Evolutionary conservation across 2,329 filamentous ascomycete genomes (phyloP), one percentile per base, ranked within the genome.

Genomic region (Venturia nashicola): DNA sequence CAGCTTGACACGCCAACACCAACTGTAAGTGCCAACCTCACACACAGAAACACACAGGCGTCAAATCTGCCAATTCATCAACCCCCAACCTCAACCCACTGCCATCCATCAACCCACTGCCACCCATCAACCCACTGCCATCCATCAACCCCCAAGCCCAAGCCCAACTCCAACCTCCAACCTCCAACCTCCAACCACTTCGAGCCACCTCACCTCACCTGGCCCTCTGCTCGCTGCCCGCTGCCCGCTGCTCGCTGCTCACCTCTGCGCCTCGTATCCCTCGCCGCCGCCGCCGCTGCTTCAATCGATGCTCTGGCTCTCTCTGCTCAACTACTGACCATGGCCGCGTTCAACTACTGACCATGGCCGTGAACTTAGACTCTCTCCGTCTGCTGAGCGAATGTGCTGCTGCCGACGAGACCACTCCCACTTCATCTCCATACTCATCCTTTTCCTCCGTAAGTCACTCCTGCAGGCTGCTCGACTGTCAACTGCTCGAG

Each of bases 381-480:
- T 16, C 59, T 61, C 59, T 61, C n/a, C 39, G 36, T 20, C 5
- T 61, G 59, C 59, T 61, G 27, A 43, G 59, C 18, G 59, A 61
- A 16, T 61, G 59, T 61, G 59, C 59, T 43, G 59, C 11, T 14
- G 59, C 59, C 39, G 23, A 43, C 59, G 59, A 61, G 39, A 46
- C 5, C 18, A 40, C 27, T 43, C 9, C 39, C 16, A 8, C 12
- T 12, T 11, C 39, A 12, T 18, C 39, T 42, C 42, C n/a, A 23
- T 42, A 20, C 39, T 27, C 39, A 43, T 34, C 59, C 5, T 43
- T 9, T 1, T 42, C 59, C 7, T 43, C n/a, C 7, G 59, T 43
- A 42, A 27, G 42, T 43, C 36, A 40, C 39, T 27, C 11, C 39
- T 4, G 39, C 27, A 61, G 32, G 20, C 20, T 51, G 14, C 46